A percentile compares a stretch with the other conserved stretches of the same genome.
These are phyloP conservation scores for Penicillium waksmanii DNA, from an alignment of 495 filamentous ascomycete species.

Conservation along the genomic window DNA sequence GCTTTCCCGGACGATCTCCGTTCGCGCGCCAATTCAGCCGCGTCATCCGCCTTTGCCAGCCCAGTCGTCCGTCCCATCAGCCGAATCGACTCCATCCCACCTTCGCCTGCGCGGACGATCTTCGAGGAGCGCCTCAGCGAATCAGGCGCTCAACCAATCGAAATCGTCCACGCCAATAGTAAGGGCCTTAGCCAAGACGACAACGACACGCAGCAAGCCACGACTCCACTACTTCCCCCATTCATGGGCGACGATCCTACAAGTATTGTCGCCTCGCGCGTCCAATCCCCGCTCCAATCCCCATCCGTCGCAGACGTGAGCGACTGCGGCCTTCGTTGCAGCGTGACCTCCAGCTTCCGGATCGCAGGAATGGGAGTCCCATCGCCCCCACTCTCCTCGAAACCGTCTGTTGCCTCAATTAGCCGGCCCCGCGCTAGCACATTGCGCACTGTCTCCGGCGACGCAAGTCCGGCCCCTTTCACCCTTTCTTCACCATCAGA, in stretches of 20 bases:
- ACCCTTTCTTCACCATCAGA: constrained; percentile 68
- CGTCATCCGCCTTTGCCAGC: constrained; percentile 70
- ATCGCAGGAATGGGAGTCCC: constrained; percentile 56
- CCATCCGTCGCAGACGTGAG: constrained; percentile 64
- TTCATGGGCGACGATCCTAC: constrained; percentile 63
- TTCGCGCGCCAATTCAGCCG: constrained; percentile 59
- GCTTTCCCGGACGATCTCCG: constrained; percentile 41
- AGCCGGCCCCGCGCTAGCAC: constrained; percentile 52
- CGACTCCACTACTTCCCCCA: constrained; percentile 82
- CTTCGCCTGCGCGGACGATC: constrained; percentile 68
- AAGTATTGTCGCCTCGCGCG: constrained; percentile 42
- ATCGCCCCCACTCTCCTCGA: constrained; percentile 79
- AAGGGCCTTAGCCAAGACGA: constrained; percentile 58
- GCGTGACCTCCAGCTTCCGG: constrained; percentile 47
- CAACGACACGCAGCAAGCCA: constrained; percentile 62
- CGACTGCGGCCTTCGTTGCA: constrained; percentile 34
- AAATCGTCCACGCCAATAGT: constrained; percentile 61
- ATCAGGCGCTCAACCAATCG: constrained; percentile 51
- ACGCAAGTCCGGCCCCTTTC: constrained; percentile 52
- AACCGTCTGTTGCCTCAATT: constrained; percentile 79
- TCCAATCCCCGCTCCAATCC: constrained; percentile 81
- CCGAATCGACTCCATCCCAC: constrained; percentile 61
- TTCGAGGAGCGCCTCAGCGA: constrained; percentile 62
- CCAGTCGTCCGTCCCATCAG: constrained; percentile 52
- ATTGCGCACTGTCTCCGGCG: constrained; percentile 56